Evolutionary conservation across 140 eudicot species (phyloP), one percentile per base, ranked within the genome.

Genomic region (Bidens hawaiensis): DNA sequence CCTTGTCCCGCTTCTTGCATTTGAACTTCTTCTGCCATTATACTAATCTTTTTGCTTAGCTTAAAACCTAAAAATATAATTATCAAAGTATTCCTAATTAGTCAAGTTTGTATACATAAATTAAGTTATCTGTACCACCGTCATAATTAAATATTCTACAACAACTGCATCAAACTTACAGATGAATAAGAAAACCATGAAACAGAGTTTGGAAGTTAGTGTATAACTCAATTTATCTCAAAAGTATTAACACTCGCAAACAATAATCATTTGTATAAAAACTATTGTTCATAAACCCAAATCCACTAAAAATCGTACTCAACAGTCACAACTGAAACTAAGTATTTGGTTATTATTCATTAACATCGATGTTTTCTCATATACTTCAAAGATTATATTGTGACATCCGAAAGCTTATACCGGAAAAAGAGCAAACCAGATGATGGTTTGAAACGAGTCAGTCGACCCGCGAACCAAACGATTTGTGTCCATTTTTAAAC

Each of bases 21-120:
- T 58, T 78, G 74, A 49, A 60, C 26, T 43, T 45, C 77, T 63
- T 80, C 79, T 15, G 86, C 79, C 86, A 76, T 80, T 3, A 43
- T 43, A 25, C 57, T 15, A 66, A 67, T 18, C 12, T 26, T 25
- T 13, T 64, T 6, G 21, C 31, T 47, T 23, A 17, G 30, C 45
- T 60, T 31, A 33, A n/a, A 60, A 26, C 33, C 43, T 69, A 31
- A 38, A 1, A 18, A 33, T 36, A 21, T 9, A 31, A 28, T 28
- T n/a, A 62, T 19, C 59, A 49, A 62, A 41, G 41, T 17, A 23
- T 21, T 71, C 9, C 22, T 3, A 70, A 16, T 50, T 36, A 42
- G 22, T 5, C 22, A 27, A 54, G 28, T 27, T 53, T 65, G 58
- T 45, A 25, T 49, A 51, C 15, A 48, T n/a, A n/a, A n/a, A n/a